Evolutionary conservation across 2,329 filamentous ascomycete species (phyloP).

Genomic region (Pezicula carpinea): DNA sequence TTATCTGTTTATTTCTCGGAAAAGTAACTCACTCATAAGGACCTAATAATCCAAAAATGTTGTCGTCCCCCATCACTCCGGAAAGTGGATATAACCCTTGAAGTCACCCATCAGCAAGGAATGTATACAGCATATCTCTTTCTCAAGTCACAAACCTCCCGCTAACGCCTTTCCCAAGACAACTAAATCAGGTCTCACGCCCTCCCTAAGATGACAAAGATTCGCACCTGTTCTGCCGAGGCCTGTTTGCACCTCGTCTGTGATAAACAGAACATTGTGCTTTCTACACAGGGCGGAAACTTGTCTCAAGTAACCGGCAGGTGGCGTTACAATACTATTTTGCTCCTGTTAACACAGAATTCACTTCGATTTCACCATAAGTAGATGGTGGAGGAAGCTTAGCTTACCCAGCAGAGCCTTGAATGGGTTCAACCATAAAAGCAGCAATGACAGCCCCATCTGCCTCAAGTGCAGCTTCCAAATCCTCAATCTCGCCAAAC

Average conservation of each 20-base stretch:
- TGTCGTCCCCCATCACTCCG: conserved; percentile 2
- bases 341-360: no score
- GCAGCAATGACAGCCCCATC: conserved; percentile 2
- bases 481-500: not conserved
- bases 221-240: conserved; percentile 21
- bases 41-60: conserved; percentile 5
- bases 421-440: conserved; percentile 3
- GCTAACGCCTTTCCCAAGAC: conserved; percentile 6
- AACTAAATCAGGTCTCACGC: conserved; percentile 16
- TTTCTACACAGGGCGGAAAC: conserved; percentile 2
- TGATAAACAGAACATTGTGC: conserved; percentile 16
- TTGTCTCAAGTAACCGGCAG: not conserved
- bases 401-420: conserved; percentile 2
- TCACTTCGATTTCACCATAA: no score
- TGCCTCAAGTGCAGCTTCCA: conserved; percentile 1
- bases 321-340: conserved; percentile 1
- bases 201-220: conserved; percentile 7
- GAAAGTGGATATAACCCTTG: conserved; percentile 6
- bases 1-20: not conserved
- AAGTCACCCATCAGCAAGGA: conserved; percentile 10
- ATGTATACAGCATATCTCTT: conserved; percentile 11
- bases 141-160: conserved; percentile 10
- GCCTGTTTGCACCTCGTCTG: conserved; percentile 21
- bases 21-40: conserved; percentile 1
- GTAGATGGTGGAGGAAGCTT: no score